These are phyloP conservation scores for Fusarium torulosum DNA, from an alignment of 2,329 filamentous ascomycete species.

Conservation along the genomic window DNA sequence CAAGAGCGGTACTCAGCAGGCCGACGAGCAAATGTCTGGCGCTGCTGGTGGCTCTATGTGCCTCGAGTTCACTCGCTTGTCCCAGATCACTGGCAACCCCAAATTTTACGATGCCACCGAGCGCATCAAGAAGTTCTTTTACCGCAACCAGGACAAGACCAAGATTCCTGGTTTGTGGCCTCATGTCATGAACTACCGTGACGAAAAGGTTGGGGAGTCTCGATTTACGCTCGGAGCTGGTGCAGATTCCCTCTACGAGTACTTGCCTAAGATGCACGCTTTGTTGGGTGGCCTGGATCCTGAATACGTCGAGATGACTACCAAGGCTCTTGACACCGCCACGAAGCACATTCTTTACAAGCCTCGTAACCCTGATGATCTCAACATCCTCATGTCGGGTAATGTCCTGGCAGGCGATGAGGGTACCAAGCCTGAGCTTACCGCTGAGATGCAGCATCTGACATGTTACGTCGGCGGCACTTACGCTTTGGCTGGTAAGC, in stretches of 20 bases:
- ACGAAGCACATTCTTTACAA: constrained; percentile 74
- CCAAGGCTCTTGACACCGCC: constrained; percentile 70
- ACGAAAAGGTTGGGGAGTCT: constrained; percentile 58
- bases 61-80: constrained; percentile 80
- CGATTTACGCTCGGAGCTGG: constrained; percentile 61
- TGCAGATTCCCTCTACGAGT: constrained; percentile 68
- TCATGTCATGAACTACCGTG: constrained; percentile 70
- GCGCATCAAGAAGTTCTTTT: constrained; percentile 77
- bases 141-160: constrained; percentile 73
- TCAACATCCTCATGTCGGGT: constrained; percentile 71
- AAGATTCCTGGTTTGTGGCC: constrained; percentile 81
- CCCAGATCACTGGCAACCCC: constrained; percentile 77
- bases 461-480: constrained; percentile 79
- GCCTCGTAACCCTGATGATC: constrained; percentile 71
- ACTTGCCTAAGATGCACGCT: constrained; percentile 69
- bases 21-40: constrained; percentile 55
- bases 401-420: constrained; percentile 51
- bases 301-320: constrained; percentile 75
- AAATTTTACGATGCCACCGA: constrained; percentile 84
- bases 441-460: constrained; percentile 66
- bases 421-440: constrained; percentile 47
- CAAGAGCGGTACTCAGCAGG: constrained; percentile 54
- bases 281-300: constrained; percentile 74
- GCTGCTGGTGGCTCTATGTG: constrained; percentile 73
- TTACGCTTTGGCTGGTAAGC: constrained; percentile 74